Conservation (phyloP, 2,329 filamentous ascomycete genomes). For the Cercospora sojina region DNA sequence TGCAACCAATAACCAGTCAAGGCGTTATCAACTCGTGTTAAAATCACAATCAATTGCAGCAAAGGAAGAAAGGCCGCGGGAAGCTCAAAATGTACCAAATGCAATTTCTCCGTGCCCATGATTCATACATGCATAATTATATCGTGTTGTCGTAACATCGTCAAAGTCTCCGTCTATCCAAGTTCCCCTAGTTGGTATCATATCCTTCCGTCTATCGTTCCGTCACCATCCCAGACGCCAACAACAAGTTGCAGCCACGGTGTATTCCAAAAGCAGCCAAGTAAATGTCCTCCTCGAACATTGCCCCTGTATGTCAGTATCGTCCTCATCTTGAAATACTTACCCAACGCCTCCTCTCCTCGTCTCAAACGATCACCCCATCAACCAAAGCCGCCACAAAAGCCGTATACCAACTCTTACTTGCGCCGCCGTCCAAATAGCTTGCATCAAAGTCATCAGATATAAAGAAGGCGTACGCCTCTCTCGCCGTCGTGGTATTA, state of each 20-base stretch:
- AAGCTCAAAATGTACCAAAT: background rate
- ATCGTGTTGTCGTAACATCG: background rate
- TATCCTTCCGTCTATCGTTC: background rate
- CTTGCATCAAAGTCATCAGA: slow-evolving; percentile 61
- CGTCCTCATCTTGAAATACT: background rate
- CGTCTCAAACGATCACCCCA: slow-evolving; percentile 5
- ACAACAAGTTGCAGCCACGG: background rate
- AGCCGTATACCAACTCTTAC: slow-evolving; percentile 80
- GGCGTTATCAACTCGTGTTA: too few relatives aligned
- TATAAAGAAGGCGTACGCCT: slow-evolving; percentile 69
- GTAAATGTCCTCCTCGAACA: background rate
- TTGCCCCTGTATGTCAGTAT: background rate
- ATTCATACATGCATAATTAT: background rate
- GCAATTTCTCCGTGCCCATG: background rate
- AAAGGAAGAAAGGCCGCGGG: background rate
- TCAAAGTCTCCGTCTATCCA: background rate
- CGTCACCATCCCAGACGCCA: background rate
- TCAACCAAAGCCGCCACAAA: slow-evolving; percentile 66
- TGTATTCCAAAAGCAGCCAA: background rate
- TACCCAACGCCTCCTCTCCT: background rate
- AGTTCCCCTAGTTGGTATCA: background rate
- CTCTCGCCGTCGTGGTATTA: slow-evolving; percentile 60
- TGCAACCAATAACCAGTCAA: background rate
- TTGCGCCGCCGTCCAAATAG: slow-evolving; percentile 80
- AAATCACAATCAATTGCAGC: background rate